Evolutionary conservation across 495 filamentous ascomycete species (phyloP), one percentile per base, ranked within the genome.

Genomic region (Aspergillus nidulans): DNA sequence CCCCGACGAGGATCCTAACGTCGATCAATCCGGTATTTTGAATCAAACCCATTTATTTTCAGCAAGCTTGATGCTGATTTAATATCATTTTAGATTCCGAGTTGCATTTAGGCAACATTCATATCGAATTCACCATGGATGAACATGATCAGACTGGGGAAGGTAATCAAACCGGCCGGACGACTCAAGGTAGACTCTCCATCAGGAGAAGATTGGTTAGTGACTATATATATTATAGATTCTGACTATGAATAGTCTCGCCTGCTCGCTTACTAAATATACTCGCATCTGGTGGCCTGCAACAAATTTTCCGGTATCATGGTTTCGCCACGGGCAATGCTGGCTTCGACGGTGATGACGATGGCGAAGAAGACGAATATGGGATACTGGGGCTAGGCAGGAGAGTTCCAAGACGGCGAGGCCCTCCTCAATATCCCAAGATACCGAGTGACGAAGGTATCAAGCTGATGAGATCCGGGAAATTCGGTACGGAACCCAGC

Each of bases 401-500:
- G n/a, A 55, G 64, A 32, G 32, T 25, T 47, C 23, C 51, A 26
- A 60, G 63, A 20, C 42, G 63, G 6, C 43, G 60, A 0, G 64
- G 68, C 8, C 70, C 76, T 32, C 70, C 76, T 6, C 67, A 79
- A 49, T 88, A 86, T 52, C 89, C 91, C 16, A 85, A 84, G 53
- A 83, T 95, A 0, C 91, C 91, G 0, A 92, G 85, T 61, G 84
- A 90, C 6, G 77, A 82, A 52, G 91, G 91, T 9, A 77, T 67
- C 50, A 79, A 84, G 51, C 70, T 96, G 59, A 95, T 96, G 91
- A 73, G 81, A 23, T 84, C 85, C 15, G 91, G 91, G 1, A 75
- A 74, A 4, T 96, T 95, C 63, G 91, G 91, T 4, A 75, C 75
- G 19, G 85, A 80, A 50, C 75, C 82, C 44, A 66, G 74, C 41